Evolutionary conservation across 768 basidiomycete species (phyloP).

Genomic region (Zangia roseola): DNA sequence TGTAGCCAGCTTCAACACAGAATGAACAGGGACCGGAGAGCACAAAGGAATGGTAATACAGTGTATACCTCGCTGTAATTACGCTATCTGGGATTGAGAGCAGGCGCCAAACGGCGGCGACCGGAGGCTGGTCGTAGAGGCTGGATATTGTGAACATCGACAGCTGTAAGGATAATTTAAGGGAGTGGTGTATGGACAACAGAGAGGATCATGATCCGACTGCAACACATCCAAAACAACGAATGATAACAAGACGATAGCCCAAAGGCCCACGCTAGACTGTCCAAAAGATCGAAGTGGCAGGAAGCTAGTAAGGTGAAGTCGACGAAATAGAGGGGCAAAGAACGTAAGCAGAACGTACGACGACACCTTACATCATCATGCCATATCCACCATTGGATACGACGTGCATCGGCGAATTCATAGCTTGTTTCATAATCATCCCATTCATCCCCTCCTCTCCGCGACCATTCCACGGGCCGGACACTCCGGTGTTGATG

Average conservation of each 20-base stretch:
- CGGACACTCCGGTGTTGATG: conserved; percentile 24
- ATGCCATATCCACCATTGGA: conserved; percentile 39
- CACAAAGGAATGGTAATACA: conserved; percentile 30
- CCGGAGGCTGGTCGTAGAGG: background rate
- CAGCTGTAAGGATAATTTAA: conserved; percentile 13
- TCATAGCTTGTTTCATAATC: conserved; percentile 35
- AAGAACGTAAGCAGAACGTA: conserved; percentile 6
- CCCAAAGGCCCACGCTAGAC: conserved; percentile 11
- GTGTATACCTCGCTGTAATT: conserved; percentile 13
- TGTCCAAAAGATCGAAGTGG: conserved; percentile 12
- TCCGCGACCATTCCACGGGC: conserved; percentile 25
- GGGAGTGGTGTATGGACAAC: conserved; percentile 1
- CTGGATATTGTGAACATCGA: conserved; percentile 12
- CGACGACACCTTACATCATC: conserved; percentile 32
- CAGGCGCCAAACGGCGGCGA: conserved; percentile 6
- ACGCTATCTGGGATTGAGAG: conserved; percentile 7
- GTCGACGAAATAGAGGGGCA: background rate
- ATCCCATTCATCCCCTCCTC: conserved; percentile 34
- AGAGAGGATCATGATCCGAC: background rate
- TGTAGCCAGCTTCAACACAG: conserved; percentile 11
- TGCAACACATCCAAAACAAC: conserved; percentile 18
- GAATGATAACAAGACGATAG: conserved; percentile 8
- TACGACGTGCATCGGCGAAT: conserved; percentile 38
- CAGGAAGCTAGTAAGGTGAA: conserved; percentile 9
- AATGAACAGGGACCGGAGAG: background rate